These are phyloP conservation scores for Diophrys appendiculata DNA, from an alignment of 73 alveolate species.

Conservation along the genomic window DNA sequence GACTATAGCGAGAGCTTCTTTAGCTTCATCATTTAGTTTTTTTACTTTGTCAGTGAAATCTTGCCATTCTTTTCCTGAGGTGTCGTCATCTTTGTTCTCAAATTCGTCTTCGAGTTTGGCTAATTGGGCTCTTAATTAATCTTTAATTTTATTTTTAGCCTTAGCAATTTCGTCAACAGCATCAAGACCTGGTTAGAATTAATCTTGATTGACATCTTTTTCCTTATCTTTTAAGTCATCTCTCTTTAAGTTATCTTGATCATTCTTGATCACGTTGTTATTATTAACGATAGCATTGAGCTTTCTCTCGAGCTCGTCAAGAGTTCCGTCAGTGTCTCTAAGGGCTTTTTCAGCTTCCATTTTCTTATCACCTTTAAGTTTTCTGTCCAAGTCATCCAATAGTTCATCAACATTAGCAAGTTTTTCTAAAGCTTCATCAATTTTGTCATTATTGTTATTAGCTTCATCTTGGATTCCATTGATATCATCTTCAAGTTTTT, in stretches of 20 bases:
- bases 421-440: neutral
- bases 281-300: neutral
- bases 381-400: neutral
- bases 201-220: neutral
- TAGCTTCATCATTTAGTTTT: neutral
- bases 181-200: neutral
- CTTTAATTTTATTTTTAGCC: neutral
- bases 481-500: slow-evolving; percentile 4
- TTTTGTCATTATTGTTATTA: neutral
- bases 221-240: slow-evolving; percentile 3
- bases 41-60: slow-evolving; percentile 6
- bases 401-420: neutral
- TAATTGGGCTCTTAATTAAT: neutral
- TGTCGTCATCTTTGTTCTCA: slow-evolving; percentile 5
- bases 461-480: neutral
- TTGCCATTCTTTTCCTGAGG: neutral
- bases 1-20: neutral
- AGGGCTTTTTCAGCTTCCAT: slow-evolving; percentile 12
- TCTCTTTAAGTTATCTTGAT: neutral
- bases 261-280: neutral
- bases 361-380: slow-evolving; percentile 3
- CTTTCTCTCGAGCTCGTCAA: slow-evolving; percentile 1
- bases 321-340: neutral
- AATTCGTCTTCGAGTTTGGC: slow-evolving; percentile 4
- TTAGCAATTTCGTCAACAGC: neutral